Conservation (phyloP, 2,329 filamentous ascomycete species). For the Colletotrichum acutatum region DNA sequence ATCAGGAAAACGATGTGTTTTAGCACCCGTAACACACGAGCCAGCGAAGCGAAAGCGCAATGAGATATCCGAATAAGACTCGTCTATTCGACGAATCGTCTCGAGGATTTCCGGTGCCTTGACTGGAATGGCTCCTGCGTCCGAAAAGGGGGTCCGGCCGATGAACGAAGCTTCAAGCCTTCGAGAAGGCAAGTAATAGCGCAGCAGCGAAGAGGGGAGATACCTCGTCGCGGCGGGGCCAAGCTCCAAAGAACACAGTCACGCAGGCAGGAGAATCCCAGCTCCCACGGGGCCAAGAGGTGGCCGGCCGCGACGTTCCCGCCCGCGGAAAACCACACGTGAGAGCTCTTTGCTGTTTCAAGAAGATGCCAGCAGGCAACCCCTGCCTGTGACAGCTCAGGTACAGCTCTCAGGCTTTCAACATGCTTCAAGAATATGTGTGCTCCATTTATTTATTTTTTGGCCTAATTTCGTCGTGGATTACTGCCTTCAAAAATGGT, state of each 20-base stretch:
- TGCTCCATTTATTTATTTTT: neutral
- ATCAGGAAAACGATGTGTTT: neutral
- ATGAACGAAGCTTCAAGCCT: conserved; percentile 26
- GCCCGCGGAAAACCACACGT: neutral
- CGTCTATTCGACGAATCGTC: neutral
- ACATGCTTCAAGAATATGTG: no score
- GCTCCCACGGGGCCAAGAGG: conserved; percentile 1
- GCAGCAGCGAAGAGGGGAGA: neutral
- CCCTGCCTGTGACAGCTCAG: conserved; percentile 15
- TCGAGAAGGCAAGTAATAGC: neutral
- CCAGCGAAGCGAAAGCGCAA: neutral
- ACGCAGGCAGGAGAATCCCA: conserved; percentile 22
- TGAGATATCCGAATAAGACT: neutral
- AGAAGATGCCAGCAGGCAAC: conserved; percentile 16
- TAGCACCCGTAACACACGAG: neutral
- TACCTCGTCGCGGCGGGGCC: conserved; percentile 14
- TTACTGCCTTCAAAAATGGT: conserved; percentile 27
- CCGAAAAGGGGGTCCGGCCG: neutral
- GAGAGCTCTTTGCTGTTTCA: conserved; percentile 20
- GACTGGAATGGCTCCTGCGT: neutral
- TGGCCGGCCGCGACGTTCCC: conserved; percentile 9
- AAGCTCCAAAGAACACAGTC: conserved; percentile 15
- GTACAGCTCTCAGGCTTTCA: neutral
- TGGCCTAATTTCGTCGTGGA: conserved; percentile 16
- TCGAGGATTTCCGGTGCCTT: neutral